phyloP scores from a whole-genome alignment of 208 protist genomes.

The Naegleria fowleri region DNA sequence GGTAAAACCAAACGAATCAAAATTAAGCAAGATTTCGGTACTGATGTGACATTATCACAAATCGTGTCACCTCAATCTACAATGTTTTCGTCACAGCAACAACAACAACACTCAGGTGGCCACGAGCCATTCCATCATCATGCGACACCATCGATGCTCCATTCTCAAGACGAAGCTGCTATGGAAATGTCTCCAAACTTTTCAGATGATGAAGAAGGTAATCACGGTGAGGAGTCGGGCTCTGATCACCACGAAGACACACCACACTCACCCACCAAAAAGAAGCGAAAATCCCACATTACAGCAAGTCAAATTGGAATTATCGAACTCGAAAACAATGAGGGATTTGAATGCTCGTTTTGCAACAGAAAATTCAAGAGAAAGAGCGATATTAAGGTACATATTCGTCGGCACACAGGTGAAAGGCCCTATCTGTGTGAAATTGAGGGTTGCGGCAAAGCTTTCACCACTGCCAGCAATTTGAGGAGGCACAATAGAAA shows the following conservation, averaged over 20 bases:
- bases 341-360: background rate
- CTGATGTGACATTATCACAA: too few relatives aligned
- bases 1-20: too few relatives aligned
- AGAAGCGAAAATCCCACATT: background rate
- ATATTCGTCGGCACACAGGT: background rate
- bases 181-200: background rate
- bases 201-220: background rate
- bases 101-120: too few relatives aligned
- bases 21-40: too few relatives aligned
- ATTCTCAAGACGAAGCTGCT: background rate
- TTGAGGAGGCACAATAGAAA: background rate
- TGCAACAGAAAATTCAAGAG: conserved; percentile 4
- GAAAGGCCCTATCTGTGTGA: conserved; percentile 1
- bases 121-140: too few relatives aligned
- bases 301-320: background rate
- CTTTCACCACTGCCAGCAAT: background rate
- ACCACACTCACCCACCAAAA: background rate
- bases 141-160: too few relatives aligned
- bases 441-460: background rate
- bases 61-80: too few relatives aligned
- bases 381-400: background rate
- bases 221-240: background rate
- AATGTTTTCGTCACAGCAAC: too few relatives aligned
- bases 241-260: too few relatives aligned
- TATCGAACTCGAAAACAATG: background rate